Base-by-base conservation (phyloP, 2,329 filamentous ascomycete species). In the Aspergillus versicolor region DNA sequence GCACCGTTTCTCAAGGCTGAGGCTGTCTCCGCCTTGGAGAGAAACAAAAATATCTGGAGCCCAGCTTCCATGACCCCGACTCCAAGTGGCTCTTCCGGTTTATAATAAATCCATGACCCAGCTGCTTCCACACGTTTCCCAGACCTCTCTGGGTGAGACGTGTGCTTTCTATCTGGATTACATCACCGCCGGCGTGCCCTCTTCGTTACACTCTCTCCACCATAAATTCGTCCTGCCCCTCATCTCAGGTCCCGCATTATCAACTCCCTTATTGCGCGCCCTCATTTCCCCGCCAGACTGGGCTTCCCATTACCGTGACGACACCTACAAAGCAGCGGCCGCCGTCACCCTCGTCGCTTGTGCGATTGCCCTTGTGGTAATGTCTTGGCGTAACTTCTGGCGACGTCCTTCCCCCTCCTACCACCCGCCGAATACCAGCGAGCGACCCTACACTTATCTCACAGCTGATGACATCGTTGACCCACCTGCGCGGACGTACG, bases 81-180 rank as follows among this genome's bases (percentile, higher is more conserved):
- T 50, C 44, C 22, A 40, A 19, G 44, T 43, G 41, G 49, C 48
- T 44, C 24, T 17, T 19, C 46, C 52, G 49, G 40, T 51, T 45
- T 38, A 62, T 60, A 64, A 62, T 60, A 64, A 65, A 67, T 71
- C 71, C 65, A 73, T 76, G 74, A 76, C 65, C 66, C 63, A 73
- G 61, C 67, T 72, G 65, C 69, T 72, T 52, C 72, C 70, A 58
- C 66, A 68, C 54, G 61, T 72, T 65, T 66, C 69, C 65, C 65
- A 72, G 67, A 71, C 72, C 66, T 71, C 70, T 54, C 65, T 75
- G 69, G 71, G 72, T 66, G 71, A 75, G 69, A 74, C 72, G 66
- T 73, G 72, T 60, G 67, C 73, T 59, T 67, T 70, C 38, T 75
- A 76, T 59, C 57, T 76, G 57, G 70, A 73, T 54, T 70, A 70